These are phyloP conservation scores for Salix dunnii DNA, from an alignment of 345 rosid species.

Conservation along the genomic window DNA sequence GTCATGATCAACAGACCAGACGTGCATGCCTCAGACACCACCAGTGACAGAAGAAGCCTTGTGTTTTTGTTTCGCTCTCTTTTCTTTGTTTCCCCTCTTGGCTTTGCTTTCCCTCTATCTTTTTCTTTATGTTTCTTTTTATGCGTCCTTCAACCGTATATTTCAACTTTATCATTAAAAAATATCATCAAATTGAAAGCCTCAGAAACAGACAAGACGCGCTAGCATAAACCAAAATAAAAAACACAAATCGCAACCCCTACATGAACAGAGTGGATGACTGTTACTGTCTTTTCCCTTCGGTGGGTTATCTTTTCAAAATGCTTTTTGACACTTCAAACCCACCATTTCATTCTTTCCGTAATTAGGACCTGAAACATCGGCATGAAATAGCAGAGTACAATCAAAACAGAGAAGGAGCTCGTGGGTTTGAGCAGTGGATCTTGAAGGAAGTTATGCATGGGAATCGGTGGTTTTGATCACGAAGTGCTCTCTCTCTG, in stretches of 20 bases:
- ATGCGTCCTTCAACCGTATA: neutral
- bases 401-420: slow-evolving; percentile 11
- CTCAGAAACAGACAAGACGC: slow-evolving; percentile 4
- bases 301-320: slow-evolving; percentile 4
- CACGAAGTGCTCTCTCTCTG: neutral
- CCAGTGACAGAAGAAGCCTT: slow-evolving; percentile 11
- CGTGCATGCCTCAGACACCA: slow-evolving; percentile 34
- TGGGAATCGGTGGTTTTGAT: slow-evolving; percentile 11
- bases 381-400: slow-evolving; percentile 24
- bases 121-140: neutral
- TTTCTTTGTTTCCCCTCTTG: neutral
- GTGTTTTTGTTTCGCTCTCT: slow-evolving; percentile 4
- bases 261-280: neutral
- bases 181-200: slow-evolving; percentile 6
- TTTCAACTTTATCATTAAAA: neutral
- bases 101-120: neutral
- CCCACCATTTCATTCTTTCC: slow-evolving; percentile 21
- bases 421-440: neutral
- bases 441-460: neutral
- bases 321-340: slow-evolving; percentile 1
- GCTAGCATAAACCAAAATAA: neutral
- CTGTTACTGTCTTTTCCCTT: neutral
- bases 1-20: slow-evolving; percentile 42
- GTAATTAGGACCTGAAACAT: slow-evolving; percentile 24
- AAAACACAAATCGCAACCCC: neutral